phyloP scores from a whole-genome alignment of 257 asterid genomes.

The Gentiana macrophylla region DNA sequence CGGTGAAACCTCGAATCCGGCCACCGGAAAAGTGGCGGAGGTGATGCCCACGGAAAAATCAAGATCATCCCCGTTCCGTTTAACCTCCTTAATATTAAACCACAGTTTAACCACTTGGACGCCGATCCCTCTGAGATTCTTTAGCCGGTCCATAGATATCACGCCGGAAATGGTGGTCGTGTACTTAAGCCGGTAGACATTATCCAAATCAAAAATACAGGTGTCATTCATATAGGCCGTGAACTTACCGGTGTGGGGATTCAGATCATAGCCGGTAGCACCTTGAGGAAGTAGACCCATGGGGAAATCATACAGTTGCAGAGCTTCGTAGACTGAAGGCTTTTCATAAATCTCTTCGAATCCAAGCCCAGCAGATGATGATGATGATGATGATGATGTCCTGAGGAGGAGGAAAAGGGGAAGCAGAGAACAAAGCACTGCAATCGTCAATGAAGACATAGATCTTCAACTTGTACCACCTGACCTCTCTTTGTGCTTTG shows the following conservation, averaged over 20 bases:
- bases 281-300: slow-evolving; percentile 50
- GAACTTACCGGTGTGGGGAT: slow-evolving; percentile 29
- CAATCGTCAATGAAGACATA: not conserved
- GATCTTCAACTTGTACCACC: too few relatives aligned
- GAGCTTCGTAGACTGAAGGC: slow-evolving; percentile 30
- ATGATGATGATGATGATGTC: not conserved
- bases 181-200: slow-evolving; percentile 28
- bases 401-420: not conserved
- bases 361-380: too few relatives aligned
- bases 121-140: slow-evolving; percentile 29
- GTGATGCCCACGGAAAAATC: slow-evolving; percentile 41
- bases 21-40: slow-evolving; percentile 25
- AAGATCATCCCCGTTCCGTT: slow-evolving; percentile 15
- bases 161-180: slow-evolving; percentile 23
- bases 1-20: slow-evolving; percentile 31
- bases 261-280: slow-evolving; percentile 32
- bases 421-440: not conserved
- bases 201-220: slow-evolving; percentile 30
- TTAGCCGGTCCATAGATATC: slow-evolving; percentile 21
- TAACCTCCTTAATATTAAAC: slow-evolving; percentile 37
- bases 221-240: slow-evolving; percentile 24
- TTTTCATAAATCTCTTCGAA: not conserved
- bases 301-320: slow-evolving; percentile 39
- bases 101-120: slow-evolving; percentile 36
- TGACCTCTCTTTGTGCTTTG: too few relatives aligned